Evolutionary conservation across 257 asterid genomes (phyloP).

Genomic region (Capsicum chinense): DNA sequence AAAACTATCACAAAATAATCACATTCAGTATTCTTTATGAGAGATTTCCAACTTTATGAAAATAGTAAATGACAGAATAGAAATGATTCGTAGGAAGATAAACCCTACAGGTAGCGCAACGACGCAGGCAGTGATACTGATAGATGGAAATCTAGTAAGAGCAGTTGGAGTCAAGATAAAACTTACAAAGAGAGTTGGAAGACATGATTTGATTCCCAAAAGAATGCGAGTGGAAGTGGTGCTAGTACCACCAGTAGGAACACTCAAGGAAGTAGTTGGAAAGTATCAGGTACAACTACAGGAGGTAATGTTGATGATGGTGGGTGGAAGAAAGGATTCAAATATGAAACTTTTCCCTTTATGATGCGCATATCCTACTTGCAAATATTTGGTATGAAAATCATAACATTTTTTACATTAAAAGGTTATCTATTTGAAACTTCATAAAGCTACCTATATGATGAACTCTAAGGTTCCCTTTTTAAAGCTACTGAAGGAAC

Average conservation of each 20-base stretch:
- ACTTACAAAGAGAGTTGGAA: slow-evolving; percentile 30
- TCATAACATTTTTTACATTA: too few relatives aligned
- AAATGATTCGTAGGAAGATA: slow-evolving; percentile 55
- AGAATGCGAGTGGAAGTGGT: slow-evolving; percentile 36
- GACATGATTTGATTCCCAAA: slow-evolving; percentile 29
- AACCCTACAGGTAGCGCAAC: slow-evolving; percentile 39
- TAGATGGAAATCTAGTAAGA: slow-evolving; percentile 51
- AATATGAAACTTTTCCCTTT: background rate
- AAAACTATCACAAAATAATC: too few relatives aligned
- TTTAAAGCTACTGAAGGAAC: too few relatives aligned
- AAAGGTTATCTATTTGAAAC: too few relatives aligned
- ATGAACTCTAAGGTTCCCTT: too few relatives aligned
- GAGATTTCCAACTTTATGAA: background rate
- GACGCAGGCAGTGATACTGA: slow-evolving; percentile 44
- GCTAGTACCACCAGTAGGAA: slow-evolving; percentile 41
- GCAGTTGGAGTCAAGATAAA: slow-evolving; percentile 26
- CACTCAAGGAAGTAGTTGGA: slow-evolving; percentile 25
- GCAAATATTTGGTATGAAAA: too few relatives aligned
- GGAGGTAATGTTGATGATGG: slow-evolving; percentile 32
- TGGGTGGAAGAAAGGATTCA: slow-evolving; percentile 38
- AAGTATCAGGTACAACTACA: slow-evolving; percentile 10
- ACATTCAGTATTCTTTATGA: too few relatives aligned
- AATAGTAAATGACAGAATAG: slow-evolving; percentile 39
- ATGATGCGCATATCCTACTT: too few relatives aligned
- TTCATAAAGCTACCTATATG: too few relatives aligned